These are phyloP conservation scores for Ocimum tenuiflorum DNA, from an alignment of 257 asterid genomes.

Conservation along the genomic window DNA sequence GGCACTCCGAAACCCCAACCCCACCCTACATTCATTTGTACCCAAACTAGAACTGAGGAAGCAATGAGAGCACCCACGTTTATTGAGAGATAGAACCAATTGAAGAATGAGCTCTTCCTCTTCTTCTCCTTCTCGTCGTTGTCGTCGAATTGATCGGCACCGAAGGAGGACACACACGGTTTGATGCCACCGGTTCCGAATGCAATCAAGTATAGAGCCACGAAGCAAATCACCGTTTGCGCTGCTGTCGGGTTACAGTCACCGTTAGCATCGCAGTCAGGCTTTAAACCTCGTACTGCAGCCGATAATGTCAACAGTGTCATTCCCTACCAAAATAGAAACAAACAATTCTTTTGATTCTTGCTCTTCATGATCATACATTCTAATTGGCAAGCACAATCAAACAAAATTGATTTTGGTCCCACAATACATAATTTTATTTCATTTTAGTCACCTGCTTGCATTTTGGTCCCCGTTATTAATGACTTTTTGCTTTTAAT, in stretches of 20 bases:
- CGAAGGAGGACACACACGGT: conserved; percentile 89
- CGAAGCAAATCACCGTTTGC: conserved; percentile 40
- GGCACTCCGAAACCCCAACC: conserved; percentile 90
- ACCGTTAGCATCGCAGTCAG: conserved; percentile 28
- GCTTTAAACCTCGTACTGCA: conserved; percentile 50
- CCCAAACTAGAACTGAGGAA: conserved; percentile 70
- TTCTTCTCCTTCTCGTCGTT: conserved; percentile 56
- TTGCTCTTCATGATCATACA: neutral
- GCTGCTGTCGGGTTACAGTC: conserved; percentile 45
- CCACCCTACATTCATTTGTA: conserved; percentile 90
- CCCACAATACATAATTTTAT: too few relatives aligned
- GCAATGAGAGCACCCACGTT: conserved; percentile 85
- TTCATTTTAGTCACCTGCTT: too few relatives aligned
- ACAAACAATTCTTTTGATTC: too few relatives aligned
- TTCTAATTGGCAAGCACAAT: too few relatives aligned
- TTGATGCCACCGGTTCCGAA: conserved; percentile 94
- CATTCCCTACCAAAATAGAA: conserved; percentile 52
- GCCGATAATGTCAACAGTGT: conserved; percentile 68
- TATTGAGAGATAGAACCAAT: conserved; percentile 77
- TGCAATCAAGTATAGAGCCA: conserved; percentile 65
- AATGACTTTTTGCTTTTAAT: too few relatives aligned
- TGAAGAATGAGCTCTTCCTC: conserved; percentile 77
- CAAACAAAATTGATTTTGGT: too few relatives aligned
- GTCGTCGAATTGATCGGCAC: conserved; percentile 88
- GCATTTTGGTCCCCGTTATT: too few relatives aligned